These are phyloP conservation scores for Macrolepiota albuminosa DNA, from an alignment of 768 basidiomycete species.

Conservation along the genomic window DNA sequence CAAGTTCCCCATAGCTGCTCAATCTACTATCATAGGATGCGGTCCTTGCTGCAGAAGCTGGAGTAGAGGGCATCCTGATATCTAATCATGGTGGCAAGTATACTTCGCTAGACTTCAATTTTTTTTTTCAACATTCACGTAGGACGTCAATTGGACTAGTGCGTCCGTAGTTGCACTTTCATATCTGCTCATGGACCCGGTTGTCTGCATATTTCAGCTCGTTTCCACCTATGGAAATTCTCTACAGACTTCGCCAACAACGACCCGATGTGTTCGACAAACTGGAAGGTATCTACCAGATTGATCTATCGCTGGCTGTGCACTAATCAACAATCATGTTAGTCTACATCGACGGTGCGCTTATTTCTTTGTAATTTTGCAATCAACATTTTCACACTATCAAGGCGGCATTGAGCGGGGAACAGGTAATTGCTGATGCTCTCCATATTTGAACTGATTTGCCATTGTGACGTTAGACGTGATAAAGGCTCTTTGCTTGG, in stretches of 20 bases:
- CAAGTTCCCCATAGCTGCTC: not conserved
- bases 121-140: not conserved
- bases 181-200: not conserved
- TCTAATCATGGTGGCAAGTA: conserved; percentile 85
- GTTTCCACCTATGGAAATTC: conserved; percentile 72
- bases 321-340: conserved; percentile 11
- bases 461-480: conserved; percentile 47
- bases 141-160: conserved; percentile 85
- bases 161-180: conserved; percentile 18
- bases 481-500: conserved; percentile 85
- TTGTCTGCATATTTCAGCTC: conserved; percentile 38
- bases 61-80: conserved; percentile 83
- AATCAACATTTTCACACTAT: not conserved
- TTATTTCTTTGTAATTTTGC: not conserved
- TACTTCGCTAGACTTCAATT: not conserved
- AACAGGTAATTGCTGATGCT: conserved; percentile 44
- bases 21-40: conserved; percentile 56
- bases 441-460: not conserved
- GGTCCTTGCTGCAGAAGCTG: conserved; percentile 75
- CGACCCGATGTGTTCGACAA: conserved; percentile 72
- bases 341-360: conserved; percentile 84
- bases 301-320: not conserved
- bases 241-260: conserved; percentile 67
- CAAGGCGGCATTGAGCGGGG: conserved; percentile 66
- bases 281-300: conserved; percentile 49